Percentiles rank a stretch among this genome's conserved stretches.
Conservation (phyloP, 2,329 filamentous ascomycete species). For the Daldinia eschscholtzii region DNA sequence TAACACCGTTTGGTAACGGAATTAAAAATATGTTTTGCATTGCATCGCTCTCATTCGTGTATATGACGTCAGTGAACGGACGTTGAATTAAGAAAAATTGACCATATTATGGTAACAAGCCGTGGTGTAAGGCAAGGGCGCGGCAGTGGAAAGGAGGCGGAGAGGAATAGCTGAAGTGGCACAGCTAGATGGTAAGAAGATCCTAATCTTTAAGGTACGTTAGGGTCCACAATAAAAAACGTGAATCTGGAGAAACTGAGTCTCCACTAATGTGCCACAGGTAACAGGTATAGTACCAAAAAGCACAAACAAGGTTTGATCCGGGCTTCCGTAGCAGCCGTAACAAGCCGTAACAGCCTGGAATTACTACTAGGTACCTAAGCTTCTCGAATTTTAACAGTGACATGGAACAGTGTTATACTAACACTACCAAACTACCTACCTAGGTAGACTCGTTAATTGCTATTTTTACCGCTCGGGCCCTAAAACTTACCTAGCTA, state of each 20-base stretch:
- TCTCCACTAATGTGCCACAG: too few relatives aligned
- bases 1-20: background rate
- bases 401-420: too few relatives aligned
- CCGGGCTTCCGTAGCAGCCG: too few relatives aligned
- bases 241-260: background rate
- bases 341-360: too few relatives aligned
- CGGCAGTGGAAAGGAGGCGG: background rate
- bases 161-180: background rate
- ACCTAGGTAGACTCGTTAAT: background rate
- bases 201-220: background rate
- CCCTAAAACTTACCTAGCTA: background rate
- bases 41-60: too few relatives aligned
- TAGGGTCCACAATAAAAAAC: background rate
- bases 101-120: background rate
- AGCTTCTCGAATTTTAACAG: too few relatives aligned
- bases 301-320: too few relatives aligned
- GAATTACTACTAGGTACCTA: too few relatives aligned
- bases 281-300: too few relatives aligned
- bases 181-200: background rate
- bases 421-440: too few relatives aligned
- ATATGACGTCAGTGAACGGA: background rate
- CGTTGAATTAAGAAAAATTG: background rate
- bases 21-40: too few relatives aligned
- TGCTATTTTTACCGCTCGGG: constrained; percentile 5
- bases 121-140: background rate